Conservation (phyloP, 169 alveolate genomes). For the Neospora caninum region DNA sequence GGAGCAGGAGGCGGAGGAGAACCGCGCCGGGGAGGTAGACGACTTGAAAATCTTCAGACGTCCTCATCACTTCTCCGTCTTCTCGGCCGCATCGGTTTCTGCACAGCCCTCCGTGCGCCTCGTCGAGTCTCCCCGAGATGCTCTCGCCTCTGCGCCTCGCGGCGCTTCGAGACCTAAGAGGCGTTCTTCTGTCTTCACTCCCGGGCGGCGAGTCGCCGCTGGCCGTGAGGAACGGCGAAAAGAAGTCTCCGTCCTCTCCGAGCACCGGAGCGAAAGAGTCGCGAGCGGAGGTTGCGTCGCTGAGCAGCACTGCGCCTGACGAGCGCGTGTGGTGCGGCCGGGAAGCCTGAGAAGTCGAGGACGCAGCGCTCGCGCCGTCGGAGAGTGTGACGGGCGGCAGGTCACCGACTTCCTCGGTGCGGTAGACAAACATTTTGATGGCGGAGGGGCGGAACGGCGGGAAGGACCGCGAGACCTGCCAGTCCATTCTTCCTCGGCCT, state of each 20-base stretch:
- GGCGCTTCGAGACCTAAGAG: too few relatives aligned
- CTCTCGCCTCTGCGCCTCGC: too few relatives aligned
- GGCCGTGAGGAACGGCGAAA: neutral
- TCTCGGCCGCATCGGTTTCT: neutral
- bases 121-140: too few relatives aligned
- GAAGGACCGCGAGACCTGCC: neutral
- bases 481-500: neutral
- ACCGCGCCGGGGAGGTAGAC: constrained; percentile 40
- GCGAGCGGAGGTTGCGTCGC: too few relatives aligned
- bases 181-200: too few relatives aligned
- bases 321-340: too few relatives aligned
- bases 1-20: constrained; percentile 53
- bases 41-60: constrained; percentile 5
- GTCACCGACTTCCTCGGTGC: neutral
- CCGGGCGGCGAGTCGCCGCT: neutral
- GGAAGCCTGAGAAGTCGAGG: neutral
- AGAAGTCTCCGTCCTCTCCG: too few relatives aligned
- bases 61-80: neutral
- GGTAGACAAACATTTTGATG: constrained; percentile 1
- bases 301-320: too few relatives aligned
- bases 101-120: neutral
- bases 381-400: neutral
- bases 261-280: too few relatives aligned
- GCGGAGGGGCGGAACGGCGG: constrained; percentile 6
- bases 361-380: neutral